These are phyloP conservation scores for Sapria himalayana DNA, from an alignment of 345 rosid species.

Conservation along the genomic window DNA sequence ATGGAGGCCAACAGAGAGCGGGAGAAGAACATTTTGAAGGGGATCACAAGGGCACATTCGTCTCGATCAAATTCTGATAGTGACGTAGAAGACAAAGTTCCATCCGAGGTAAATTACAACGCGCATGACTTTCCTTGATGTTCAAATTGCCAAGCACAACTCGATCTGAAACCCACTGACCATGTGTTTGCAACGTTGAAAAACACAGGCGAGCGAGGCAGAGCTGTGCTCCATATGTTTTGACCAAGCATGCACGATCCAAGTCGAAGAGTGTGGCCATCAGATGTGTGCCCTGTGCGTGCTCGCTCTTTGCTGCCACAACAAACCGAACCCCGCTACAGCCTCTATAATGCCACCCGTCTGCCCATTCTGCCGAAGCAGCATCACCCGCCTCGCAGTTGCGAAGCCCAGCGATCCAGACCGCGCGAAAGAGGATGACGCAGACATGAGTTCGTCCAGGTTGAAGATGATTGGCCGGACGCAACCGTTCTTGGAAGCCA, in stretches of 20 bases:
- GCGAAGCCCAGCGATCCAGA: slow-evolving; percentile 30
- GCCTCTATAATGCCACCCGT: slow-evolving; percentile 51
- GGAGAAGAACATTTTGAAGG: slow-evolving; percentile 66
- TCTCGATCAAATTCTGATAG: slow-evolving; percentile 51
- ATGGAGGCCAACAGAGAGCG: slow-evolving; percentile 79
- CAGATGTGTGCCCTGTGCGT: slow-evolving; percentile 99
- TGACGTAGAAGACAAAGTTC: slow-evolving; percentile 43
- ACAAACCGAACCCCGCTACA: slow-evolving; percentile 88
- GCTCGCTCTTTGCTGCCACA: slow-evolving; percentile 87
- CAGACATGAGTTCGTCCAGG: slow-evolving; percentile 39
- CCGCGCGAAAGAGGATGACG: slow-evolving; percentile 27
- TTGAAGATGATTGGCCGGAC: slow-evolving; percentile 47
- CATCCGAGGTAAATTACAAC: slow-evolving; percentile 59
- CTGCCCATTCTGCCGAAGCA: slow-evolving; percentile 93
- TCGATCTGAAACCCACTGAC: too few species aligned
- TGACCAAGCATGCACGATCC: slow-evolving; percentile 85
- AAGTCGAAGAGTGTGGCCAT: slow-evolving; percentile 81
- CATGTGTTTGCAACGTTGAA: too few species aligned
- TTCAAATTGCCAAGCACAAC: too few species aligned
- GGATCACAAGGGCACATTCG: slow-evolving; percentile 30
- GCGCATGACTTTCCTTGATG: too few species aligned
- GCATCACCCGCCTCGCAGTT: slow-evolving; percentile 40
- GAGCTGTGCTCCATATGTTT: slow-evolving; percentile 94
- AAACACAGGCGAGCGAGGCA: slow-evolving; percentile 49
- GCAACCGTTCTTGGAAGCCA: slow-evolving; percentile 57